These are phyloP conservation scores for Didymellaceae sp. DNA, from an alignment of 2,329 filamentous ascomycete genomes.

Conservation along the genomic window DNA sequence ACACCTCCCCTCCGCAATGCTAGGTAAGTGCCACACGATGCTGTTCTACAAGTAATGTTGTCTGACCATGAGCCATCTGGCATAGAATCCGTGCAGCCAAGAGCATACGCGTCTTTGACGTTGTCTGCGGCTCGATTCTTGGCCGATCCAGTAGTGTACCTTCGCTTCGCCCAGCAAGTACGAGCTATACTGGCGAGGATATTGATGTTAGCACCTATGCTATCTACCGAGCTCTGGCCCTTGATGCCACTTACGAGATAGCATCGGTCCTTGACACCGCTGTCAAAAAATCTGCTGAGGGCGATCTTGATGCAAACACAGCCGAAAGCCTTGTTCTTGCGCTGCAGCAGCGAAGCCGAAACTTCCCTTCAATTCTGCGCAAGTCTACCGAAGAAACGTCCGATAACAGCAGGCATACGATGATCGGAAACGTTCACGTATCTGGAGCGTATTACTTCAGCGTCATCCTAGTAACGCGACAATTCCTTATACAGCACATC, in stretches of 20 bases:
- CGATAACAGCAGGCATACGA: conserved; percentile 38
- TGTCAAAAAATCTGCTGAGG: conserved; percentile 19
- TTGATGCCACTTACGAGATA: conserved; percentile 37
- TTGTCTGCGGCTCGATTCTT: conserved; percentile 57
- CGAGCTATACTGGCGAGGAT: conserved; percentile 14
- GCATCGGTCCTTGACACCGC: conserved; percentile 19
- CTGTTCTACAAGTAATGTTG: no score
- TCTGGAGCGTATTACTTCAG: conserved; percentile 66
- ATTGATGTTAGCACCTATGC: conserved; percentile 1
- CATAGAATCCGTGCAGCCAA: conserved; percentile 54
- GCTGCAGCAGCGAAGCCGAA: conserved; percentile 54
- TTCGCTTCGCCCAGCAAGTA: conserved; percentile 20
- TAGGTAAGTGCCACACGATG: conserved; percentile 16
- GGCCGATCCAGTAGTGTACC: conserved; percentile 51
- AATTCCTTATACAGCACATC: conserved; percentile 61
- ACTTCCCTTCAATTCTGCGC: conserved; percentile 49
- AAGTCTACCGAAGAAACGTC: conserved; percentile 20
- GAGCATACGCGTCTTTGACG: conserved; percentile 57
- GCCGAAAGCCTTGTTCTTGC: conserved; percentile 23
- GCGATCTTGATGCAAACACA: conserved; percentile 11
- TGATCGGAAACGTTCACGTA: conserved; percentile 61
- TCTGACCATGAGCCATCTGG: not conserved
- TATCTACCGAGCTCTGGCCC: conserved; percentile 17
- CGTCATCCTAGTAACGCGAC: conserved; percentile 63
- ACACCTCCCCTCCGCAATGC: conserved; percentile 9